Percentiles rank a stretch among this genome's conserved stretches.
phyloP scores from a whole-genome alignment of 1,284 basidiomycete genomes.

The Prillingera fragicola region DNA sequence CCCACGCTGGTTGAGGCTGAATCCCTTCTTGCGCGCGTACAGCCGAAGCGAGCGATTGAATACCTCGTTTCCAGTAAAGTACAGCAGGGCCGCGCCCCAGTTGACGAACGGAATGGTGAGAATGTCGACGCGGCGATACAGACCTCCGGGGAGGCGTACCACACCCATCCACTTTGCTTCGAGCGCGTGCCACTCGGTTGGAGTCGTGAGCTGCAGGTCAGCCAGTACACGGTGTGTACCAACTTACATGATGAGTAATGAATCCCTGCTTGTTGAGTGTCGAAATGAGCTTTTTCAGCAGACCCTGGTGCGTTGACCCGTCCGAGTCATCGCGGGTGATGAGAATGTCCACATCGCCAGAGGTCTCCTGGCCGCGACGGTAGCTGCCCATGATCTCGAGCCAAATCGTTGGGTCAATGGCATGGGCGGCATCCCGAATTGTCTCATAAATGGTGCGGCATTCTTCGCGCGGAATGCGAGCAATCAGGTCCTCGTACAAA shows the following conservation, averaged over 20 bases:
- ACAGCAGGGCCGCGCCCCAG: slow-evolving; percentile 76
- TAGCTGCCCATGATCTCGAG: slow-evolving; percentile 88
- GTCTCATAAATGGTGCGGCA: slow-evolving; percentile 64
- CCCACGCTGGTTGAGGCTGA: slow-evolving; percentile 78
- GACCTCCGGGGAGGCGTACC: slow-evolving; percentile 51
- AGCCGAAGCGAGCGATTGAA: slow-evolving; percentile 83
- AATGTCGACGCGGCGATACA: slow-evolving; percentile 71
- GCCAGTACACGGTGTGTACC: too few relatives aligned
- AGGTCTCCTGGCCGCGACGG: slow-evolving; percentile 67
- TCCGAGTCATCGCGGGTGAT: slow-evolving; percentile 69
- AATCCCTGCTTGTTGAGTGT: slow-evolving; percentile 59
- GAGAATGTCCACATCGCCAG: slow-evolving; percentile 85
- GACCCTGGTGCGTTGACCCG: slow-evolving; percentile 66
- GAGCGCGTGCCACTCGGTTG: slow-evolving; percentile 60
- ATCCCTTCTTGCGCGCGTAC: slow-evolving; percentile 74
- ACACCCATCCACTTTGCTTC: slow-evolving; percentile 77
- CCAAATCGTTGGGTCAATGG: slow-evolving; percentile 64
- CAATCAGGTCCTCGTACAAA: slow-evolving; percentile 63
- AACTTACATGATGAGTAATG: slow-evolving; percentile 64
- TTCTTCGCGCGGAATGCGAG: slow-evolving; percentile 80
- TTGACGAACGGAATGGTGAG: slow-evolving; percentile 69
- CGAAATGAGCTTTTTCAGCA: slow-evolving; percentile 52
- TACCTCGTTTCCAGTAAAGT: slow-evolving; percentile 84
- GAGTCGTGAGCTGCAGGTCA: slow-evolving; percentile 42
- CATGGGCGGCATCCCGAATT: slow-evolving; percentile 64